Evolutionary conservation across 352 stramenopile genomes (phyloP), one percentile per base, ranked within the genome.

Genomic region (Phytophthora sp.): DNA sequence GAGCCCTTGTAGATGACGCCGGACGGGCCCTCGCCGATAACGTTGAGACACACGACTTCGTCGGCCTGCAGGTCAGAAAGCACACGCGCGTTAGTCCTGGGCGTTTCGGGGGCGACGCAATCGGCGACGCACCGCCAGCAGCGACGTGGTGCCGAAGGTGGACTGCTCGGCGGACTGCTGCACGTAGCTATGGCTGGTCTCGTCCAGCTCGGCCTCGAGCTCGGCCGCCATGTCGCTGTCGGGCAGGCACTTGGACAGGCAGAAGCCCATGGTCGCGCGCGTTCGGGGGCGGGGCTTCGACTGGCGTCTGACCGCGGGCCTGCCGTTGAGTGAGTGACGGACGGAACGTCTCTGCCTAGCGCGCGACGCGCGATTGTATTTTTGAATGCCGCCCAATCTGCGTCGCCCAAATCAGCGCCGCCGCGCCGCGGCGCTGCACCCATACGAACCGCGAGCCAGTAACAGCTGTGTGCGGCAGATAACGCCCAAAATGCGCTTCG

Each of bases 1-100:
- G 84, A 87, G 44, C 85, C 87, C 60, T 95, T 93, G 70, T 91
- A 93, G 59, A 94, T 89, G 24, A 90, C 78, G 17, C 87, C 85
- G 11, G 81, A 92, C 8, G 87, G 82, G 3, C 87, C 87, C 65
- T 94, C 78, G 15, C 87, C 87, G 55, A 95, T 89, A 30, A 82
- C 82, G 30, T 91, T 76, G 1, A 89, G 72, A 64, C 87, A 94
- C 39, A 89, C 74, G 11, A 95, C 87, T 76, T 95, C 87, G 34
- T 95, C 84, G 48, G 87, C 85, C 85, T 94, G 42, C 10, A 43
- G 31, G 0, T 27, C 55, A 10, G n/a, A n/a, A n/a, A n/a, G n/a
- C n/a, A n/a, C n/a, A n/a, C n/a, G n/a, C n/a, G n/a, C n/a, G n/a
- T n/a, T n/a, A n/a, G n/a, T n/a, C n/a, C n/a, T n/a, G 24, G 26